A percentile compares a stretch with the other conserved stretches of the same genome.
phyloP scores from a whole-genome alignment of 2,329 filamentous ascomycete species.

The Leptosphaerulina australis region DNA sequence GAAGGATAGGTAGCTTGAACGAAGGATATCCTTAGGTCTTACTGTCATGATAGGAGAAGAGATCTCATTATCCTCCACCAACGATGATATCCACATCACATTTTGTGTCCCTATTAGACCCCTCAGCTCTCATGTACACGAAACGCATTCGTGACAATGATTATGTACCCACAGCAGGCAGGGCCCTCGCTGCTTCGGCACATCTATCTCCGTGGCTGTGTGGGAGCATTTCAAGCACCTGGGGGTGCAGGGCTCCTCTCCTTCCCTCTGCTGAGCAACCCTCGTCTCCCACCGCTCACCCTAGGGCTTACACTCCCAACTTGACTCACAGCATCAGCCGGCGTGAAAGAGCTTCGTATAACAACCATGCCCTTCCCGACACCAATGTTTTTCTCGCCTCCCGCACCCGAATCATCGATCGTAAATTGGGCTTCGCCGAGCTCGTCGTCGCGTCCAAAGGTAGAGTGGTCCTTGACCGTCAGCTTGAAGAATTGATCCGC shows the following conservation, averaged over 20 bases:
- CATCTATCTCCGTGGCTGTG: not conserved
- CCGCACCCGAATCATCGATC: constrained; percentile 77
- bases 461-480: constrained; percentile 82
- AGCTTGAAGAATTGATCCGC: constrained; percentile 87
- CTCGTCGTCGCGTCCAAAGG: constrained; percentile 80
- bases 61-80: not conserved
- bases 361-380: constrained; percentile 75
- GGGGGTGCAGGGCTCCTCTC: constrained; percentile 24
- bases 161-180: not conserved
- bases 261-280: constrained; percentile 55
- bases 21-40: not conserved
- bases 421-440: constrained; percentile 89
- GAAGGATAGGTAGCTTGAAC: not conserved
- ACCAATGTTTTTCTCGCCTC: constrained; percentile 72
- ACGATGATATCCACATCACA: not conserved
- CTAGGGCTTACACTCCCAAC: constrained; percentile 43
- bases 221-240: constrained; percentile 3
- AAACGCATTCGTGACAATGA: not conserved
- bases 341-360: constrained; percentile 74
- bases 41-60: not conserved
- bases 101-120: too few relatives aligned
- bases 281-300: constrained; percentile 43
- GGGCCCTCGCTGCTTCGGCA: not conserved
- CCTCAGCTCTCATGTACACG: not conserved
- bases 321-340: constrained; percentile 48